phyloP scores from a whole-genome alignment of 192 early-diverging fungal species.

The Coemansia sp. region DNA sequence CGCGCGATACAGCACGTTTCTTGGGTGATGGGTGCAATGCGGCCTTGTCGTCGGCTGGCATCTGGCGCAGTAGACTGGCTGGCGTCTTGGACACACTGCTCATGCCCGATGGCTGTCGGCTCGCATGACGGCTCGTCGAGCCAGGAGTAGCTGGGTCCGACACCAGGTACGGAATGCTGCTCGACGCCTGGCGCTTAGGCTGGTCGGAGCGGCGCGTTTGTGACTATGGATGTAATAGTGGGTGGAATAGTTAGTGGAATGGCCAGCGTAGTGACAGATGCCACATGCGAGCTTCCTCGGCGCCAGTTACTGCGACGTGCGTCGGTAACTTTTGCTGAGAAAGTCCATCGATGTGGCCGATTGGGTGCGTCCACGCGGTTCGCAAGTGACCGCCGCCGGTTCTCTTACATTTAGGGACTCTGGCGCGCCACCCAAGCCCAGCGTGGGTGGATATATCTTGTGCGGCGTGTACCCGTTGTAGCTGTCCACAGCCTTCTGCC shows the following conservation, averaged over 20 bases:
- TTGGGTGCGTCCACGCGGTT: conserved; percentile 30
- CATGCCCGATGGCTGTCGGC: conserved; percentile 7
- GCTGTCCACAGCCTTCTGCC: conserved; percentile 5
- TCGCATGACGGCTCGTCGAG: not conserved
- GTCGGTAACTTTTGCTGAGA: conserved; percentile 10
- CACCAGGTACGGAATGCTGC: not conserved
- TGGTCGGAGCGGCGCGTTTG: not conserved
- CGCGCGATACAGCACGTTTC: conserved; percentile 52
- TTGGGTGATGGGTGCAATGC: conserved; percentile 46
- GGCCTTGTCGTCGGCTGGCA: conserved; percentile 31
- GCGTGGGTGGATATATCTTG: conserved; percentile 39
- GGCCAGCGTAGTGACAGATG: not conserved
- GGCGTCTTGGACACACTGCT: conserved; percentile 17
- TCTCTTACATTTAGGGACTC: conserved; percentile 38
- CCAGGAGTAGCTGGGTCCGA: not conserved
- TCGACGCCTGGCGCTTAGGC: conserved; percentile 5
- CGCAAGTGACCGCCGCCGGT: not conserved
- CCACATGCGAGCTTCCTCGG: too few relatives aligned
- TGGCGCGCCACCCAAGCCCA: conserved; percentile 20
- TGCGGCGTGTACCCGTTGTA: not conserved
- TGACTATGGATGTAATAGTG: not conserved
- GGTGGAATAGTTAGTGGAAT: not conserved
- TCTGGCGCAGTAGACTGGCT: conserved; percentile 30
- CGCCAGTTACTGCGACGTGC: conserved; percentile 11
- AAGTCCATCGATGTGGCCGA: conserved; percentile 31